Evolutionary conservation across 345 rosid species (phyloP).

Genomic region (Rhizophora apiculata): DNA sequence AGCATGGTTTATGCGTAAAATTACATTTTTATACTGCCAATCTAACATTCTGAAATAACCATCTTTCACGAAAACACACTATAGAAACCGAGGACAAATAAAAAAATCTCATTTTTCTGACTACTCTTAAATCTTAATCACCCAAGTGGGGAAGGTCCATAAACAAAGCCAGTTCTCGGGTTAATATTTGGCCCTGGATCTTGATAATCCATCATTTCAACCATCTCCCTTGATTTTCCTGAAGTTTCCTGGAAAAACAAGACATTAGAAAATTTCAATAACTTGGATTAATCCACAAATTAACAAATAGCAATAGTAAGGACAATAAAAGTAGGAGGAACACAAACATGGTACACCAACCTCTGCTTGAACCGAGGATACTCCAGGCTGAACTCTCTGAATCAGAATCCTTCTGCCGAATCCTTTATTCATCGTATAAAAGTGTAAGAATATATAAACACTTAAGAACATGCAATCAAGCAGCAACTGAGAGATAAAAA

Average conservation of each 20-base stretch:
- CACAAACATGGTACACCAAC: constrained; percentile 15
- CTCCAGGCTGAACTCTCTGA: constrained; percentile 28
- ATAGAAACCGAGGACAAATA: not conserved
- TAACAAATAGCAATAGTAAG: too few relatives aligned
- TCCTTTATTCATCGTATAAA: constrained; percentile 25
- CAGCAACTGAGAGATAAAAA: not conserved
- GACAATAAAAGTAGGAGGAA: not conserved
- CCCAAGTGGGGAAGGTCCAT: constrained; percentile 39
- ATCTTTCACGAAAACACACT: not conserved
- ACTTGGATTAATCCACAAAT: not conserved
- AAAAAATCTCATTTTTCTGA: not conserved
- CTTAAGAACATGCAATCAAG: not conserved
- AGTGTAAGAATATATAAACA: not conserved
- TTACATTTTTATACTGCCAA: too few relatives aligned
- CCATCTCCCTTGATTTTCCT: constrained; percentile 32
- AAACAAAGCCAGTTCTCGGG: constrained; percentile 39
- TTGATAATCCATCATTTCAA: constrained; percentile 44
- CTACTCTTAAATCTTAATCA: not conserved
- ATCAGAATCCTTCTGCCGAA: constrained; percentile 26
- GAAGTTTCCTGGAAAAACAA: constrained; percentile 33
- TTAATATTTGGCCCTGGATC: constrained; percentile 46
- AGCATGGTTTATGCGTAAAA: too few relatives aligned
- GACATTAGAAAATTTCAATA: not conserved
- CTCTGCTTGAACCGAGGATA: constrained; percentile 24
- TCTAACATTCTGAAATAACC: not conserved